phyloP scores from a whole-genome alignment of 1,139 yeast species.

The Blastobotrys raffinosifermentans region DNA sequence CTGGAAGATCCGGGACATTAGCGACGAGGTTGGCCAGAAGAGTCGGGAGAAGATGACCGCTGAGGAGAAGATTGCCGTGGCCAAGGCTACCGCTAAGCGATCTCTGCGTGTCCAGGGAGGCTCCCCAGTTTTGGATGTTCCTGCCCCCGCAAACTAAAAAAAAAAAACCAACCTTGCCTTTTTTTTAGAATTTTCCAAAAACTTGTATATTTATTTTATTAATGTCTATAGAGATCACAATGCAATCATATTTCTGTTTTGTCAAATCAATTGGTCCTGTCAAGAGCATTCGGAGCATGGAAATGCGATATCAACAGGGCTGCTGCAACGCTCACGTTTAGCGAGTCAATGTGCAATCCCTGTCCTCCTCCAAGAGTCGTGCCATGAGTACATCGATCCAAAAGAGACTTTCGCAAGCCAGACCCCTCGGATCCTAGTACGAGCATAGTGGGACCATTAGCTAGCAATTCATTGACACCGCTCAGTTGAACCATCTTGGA shows the following conservation, averaged over 20 bases:
- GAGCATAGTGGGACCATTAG: conserved; percentile 54
- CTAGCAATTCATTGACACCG: conserved; percentile 42
- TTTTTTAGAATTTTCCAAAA: not conserved
- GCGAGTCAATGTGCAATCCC: conserved; percentile 55
- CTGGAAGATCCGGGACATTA: conserved; percentile 14
- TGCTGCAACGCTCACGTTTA: conserved; percentile 87
- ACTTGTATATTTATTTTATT: not conserved
- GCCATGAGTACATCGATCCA: conserved; percentile 56
- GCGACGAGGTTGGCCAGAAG: conserved; percentile 7
- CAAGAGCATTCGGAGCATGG: conserved; percentile 21
- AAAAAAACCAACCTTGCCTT: not conserved
- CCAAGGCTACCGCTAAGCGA: conserved; percentile 5
- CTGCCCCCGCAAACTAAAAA: no score
- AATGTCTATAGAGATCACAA: not conserved
- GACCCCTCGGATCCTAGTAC: conserved; percentile 83
- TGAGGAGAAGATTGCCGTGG: conserved; percentile 21
- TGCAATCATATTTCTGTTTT: not conserved
- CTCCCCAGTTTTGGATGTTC: not conserved
- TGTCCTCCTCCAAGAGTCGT: conserved; percentile 42
- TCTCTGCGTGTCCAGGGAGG: not conserved
- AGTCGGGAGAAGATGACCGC: conserved; percentile 27
- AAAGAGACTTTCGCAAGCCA: conserved; percentile 67
- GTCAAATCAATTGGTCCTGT: conserved; percentile 4
- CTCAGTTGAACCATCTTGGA: conserved; percentile 36
- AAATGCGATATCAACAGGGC: conserved; percentile 55